A percentile compares a stretch with the other conserved stretches of the same genome.
phyloP scores from a whole-genome alignment of 129 eudicot genomes.

The Arctium minus region DNA sequence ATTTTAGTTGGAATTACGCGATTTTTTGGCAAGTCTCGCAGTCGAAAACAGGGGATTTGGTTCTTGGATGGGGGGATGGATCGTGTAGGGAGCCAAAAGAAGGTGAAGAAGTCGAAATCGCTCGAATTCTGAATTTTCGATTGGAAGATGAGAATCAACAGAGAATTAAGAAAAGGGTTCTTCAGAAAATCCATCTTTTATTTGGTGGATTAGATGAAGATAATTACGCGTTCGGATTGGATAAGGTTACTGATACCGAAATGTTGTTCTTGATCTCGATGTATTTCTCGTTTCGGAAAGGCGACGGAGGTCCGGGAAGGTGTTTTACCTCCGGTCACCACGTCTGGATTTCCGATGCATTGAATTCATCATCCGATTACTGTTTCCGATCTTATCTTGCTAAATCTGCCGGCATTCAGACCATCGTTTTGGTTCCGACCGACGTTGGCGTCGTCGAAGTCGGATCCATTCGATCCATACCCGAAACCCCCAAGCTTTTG shows the following conservation, averaged over 20 bases:
- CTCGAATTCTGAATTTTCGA: constrained; percentile 36
- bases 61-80: constrained; percentile 97
- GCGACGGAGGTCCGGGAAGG: constrained; percentile 83
- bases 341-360: constrained; percentile 54
- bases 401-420: constrained; percentile 80
- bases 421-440: constrained; percentile 80
- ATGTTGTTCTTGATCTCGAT: constrained; percentile 84
- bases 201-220: constrained; percentile 85
- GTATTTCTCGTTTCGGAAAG: constrained; percentile 74
- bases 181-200: constrained; percentile 56
- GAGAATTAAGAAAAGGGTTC: constrained; percentile 61
- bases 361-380: constrained; percentile 50
- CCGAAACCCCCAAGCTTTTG: constrained; percentile 51
- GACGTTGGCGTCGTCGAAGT: constrained; percentile 76
- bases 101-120: constrained; percentile 57
- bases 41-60: constrained; percentile 70
- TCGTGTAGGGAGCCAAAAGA: constrained; percentile 83
- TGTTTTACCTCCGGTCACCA: constrained; percentile 63
- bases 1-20: constrained; percentile 90
- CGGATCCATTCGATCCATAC: constrained; percentile 61
- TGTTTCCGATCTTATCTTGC: constrained; percentile 74
- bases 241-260: constrained; percentile 84
- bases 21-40: constrained; percentile 83
- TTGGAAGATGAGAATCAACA: constrained; percentile 77
- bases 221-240: constrained; percentile 71